These are phyloP conservation scores for Calocybe gambosa DNA, from an alignment of 1,284 basidiomycete genomes.

Conservation along the genomic window DNA sequence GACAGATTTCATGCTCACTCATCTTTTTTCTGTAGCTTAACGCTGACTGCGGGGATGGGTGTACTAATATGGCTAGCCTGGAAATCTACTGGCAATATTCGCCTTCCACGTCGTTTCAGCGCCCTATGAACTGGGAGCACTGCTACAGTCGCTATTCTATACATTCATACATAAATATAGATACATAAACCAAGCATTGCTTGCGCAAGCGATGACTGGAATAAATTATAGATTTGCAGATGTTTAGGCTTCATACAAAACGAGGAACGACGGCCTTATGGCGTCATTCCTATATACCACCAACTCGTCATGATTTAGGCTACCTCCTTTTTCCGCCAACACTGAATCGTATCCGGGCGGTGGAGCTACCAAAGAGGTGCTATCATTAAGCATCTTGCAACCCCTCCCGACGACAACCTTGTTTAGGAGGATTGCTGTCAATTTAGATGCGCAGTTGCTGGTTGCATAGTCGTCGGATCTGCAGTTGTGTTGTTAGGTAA, in stretches of 20 bases:
- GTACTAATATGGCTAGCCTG: conserved; percentile 42
- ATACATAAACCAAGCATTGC: background rate
- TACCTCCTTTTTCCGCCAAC: conserved; percentile 53
- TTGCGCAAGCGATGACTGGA: background rate
- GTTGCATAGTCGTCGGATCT: conserved; percentile 60
- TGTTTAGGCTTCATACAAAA: conserved; percentile 44
- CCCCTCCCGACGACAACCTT: conserved; percentile 66
- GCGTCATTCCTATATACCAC: conserved; percentile 62
- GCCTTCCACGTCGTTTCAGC: conserved; percentile 10
- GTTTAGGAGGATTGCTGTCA: conserved; percentile 59
- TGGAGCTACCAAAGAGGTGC: conserved; percentile 42
- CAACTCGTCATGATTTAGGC: conserved; percentile 59
- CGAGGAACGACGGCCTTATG: conserved; percentile 57
- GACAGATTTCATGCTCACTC: conserved; percentile 7
- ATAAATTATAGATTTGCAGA: background rate
- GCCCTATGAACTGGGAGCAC: background rate
- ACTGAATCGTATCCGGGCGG: conserved; percentile 60
- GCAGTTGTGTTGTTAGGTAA: background rate
- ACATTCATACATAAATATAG: background rate
- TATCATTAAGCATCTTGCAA: conserved; percentile 53
- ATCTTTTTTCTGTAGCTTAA: conserved; percentile 25
- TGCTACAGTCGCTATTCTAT: background rate
- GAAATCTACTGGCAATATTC: conserved; percentile 31
- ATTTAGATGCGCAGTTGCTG: conserved; percentile 42
- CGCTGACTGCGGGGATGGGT: conserved; percentile 38